A percentile compares a stretch with the other conserved stretches of the same genome.
phyloP scores from a whole-genome alignment of 2,329 filamentous ascomycete genomes.

The Graphilbum fragrans region DNA sequence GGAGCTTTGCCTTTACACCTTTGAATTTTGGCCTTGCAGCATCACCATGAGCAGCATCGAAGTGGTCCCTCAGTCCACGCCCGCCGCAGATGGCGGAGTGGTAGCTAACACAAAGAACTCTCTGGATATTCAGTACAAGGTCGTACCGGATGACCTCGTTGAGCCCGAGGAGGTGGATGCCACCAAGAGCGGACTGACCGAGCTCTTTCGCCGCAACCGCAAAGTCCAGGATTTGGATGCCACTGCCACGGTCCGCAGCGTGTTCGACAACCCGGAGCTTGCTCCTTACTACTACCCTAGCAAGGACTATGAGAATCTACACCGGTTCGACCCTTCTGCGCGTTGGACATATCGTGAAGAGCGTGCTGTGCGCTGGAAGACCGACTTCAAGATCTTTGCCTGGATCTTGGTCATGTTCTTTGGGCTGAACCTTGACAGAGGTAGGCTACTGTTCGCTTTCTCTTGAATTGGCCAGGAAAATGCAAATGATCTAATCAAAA shows the following conservation, averaged over 20 bases:
- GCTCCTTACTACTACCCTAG: slow-evolving; percentile 3
- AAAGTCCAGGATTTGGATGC: background rate
- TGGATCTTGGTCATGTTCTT: slow-evolving; percentile 44
- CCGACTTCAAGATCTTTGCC: slow-evolving; percentile 5
- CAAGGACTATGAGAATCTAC: slow-evolving; percentile 34
- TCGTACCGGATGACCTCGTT: too few species aligned
- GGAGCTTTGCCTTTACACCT: too few species aligned
- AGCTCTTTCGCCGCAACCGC: background rate
- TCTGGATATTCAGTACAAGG: too few species aligned
- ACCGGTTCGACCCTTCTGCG: slow-evolving; percentile 40
- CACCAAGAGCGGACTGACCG: background rate
- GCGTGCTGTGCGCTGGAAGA: slow-evolving; percentile 11
- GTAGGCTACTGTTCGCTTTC: too few species aligned
- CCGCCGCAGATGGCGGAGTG: too few species aligned
- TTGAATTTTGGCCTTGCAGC: too few species aligned
- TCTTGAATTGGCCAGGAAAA: background rate
- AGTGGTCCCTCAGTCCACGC: too few species aligned
- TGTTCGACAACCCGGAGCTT: slow-evolving; percentile 2
- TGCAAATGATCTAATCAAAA: background rate
- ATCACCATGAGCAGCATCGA: too few species aligned
- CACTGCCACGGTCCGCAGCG: slow-evolving; percentile 4
- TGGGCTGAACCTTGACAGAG: slow-evolving; percentile 46
- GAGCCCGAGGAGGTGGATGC: background rate
- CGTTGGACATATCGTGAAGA: slow-evolving; percentile 27
- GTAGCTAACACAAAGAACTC: too few species aligned